Evolutionary conservation across 768 basidiomycete genomes (phyloP), one percentile per base, ranked within the genome.

Genomic region (Rhizopogon vulgaris): DNA sequence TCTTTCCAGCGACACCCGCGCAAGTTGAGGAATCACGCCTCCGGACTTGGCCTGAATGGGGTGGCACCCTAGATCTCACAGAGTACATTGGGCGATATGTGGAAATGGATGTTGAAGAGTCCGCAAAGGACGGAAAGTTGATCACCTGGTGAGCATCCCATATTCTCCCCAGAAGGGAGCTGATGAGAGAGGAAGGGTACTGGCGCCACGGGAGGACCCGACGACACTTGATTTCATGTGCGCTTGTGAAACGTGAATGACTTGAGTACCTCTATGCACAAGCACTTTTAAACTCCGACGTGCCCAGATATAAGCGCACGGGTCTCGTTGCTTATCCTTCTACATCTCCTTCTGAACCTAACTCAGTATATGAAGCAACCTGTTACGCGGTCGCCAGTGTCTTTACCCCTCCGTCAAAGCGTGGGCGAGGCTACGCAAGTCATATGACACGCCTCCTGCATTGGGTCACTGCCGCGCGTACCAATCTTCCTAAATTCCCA

Each of bases 381-480:
- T 73, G 77, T 38, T 84, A 84, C 54, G 79, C 67, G 1, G 66
- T 85, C 38, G 81, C 81, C 1, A 73, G 73, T 4, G 81, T 85
- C 6, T 85, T 74, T 61, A 83, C 82, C 10, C 78, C 78, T 7
- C 60, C 70, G 0, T 51, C 58, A 28, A 71, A 80, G 18, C 74
- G 81, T 49, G 66, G 73, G 7, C 76, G 76, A 47, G 83, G 84
- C 18, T 85, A 83, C 56, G 82, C 78, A 11, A 61, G 62, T n/a
- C 78, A 80, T 54, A 82, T 84, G 82, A 82, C 84, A 82, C 70
- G 76, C 14, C 72, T 86, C 24, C 50, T 86, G 37, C 84, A 86
- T 58, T 78, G 76, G 74, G 73, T 79, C 11, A 64, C 77, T 40
- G 77, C 75, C 4, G 67, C 70, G 12, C 27, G 57, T 51, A 46